Conservation (phyloP, 805 yeast species). For the Zygosaccharomyces siamensis region DNA sequence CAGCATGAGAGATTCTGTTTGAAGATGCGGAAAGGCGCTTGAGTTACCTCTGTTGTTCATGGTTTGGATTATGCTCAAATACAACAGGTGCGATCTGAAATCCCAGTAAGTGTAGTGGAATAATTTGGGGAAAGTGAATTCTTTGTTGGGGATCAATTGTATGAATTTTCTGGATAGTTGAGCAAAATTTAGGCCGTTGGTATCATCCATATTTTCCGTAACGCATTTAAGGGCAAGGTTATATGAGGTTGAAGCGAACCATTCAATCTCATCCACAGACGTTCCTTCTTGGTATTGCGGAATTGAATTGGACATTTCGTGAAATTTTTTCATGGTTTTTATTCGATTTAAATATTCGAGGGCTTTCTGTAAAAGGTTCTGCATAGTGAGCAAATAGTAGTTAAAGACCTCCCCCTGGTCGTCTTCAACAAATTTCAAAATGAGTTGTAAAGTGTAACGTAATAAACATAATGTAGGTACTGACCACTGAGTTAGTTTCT, state of each 20-base stretch:
- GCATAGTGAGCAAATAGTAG: slow-evolving; percentile 7
- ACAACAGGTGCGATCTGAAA: slow-evolving; percentile 16
- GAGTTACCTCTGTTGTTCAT: neutral
- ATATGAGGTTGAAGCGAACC: slow-evolving; percentile 39
- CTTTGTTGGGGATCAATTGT: slow-evolving; percentile 17
- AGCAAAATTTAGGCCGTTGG: slow-evolving; percentile 14
- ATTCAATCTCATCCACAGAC: slow-evolving; percentile 37
- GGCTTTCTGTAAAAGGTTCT: slow-evolving; percentile 10
- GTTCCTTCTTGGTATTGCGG: slow-evolving; percentile 13
- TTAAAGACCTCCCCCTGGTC: slow-evolving; percentile 1
- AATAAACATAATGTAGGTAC: slow-evolving; percentile 26
- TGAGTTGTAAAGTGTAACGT: slow-evolving; percentile 33
- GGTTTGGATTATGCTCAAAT: slow-evolving; percentile 16
- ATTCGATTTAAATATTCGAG: slow-evolving; percentile 8
- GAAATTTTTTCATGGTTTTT: slow-evolving; percentile 4
- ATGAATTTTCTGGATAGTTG: slow-evolving; percentile 20
- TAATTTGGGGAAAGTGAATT: slow-evolving; percentile 20
- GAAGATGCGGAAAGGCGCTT: slow-evolving; percentile 2
- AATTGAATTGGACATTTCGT: neutral
- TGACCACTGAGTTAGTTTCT: slow-evolving; percentile 12
- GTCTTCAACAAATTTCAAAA: slow-evolving; percentile 26
- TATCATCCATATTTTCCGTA: slow-evolving; percentile 9
- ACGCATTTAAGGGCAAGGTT: slow-evolving; percentile 32
- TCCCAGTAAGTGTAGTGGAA: slow-evolving; percentile 29
- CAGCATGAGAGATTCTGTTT: slow-evolving; percentile 1